A percentile compares a stretch with the other conserved stretches of the same genome.
Evolutionary conservation across 176 grass and related monocot genomes (phyloP).

Genomic region (Coix lacrymajobi): DNA sequence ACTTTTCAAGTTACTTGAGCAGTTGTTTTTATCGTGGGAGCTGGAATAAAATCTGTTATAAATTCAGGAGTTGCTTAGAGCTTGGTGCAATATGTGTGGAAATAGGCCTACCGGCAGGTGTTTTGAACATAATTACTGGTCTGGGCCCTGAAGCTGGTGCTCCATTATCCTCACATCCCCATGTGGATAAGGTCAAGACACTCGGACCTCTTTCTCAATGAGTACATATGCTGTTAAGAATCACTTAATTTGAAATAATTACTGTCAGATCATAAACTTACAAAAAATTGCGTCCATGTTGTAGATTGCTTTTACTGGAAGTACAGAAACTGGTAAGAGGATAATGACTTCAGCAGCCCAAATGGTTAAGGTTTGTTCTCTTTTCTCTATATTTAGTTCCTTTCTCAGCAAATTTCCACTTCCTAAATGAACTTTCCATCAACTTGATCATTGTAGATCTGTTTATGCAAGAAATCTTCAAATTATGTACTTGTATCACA

Average conservation of each 20-base stretch:
- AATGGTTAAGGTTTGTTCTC: slow-evolving; percentile 78
- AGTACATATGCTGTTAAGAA: slow-evolving; percentile 8
- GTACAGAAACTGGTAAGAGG: slow-evolving; percentile 81
- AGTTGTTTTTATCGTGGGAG: slow-evolving; percentile 14
- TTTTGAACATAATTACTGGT: slow-evolving; percentile 90
- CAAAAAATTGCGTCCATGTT: slow-evolving; percentile 17
- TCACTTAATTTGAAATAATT: neutral
- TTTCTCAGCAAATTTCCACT: neutral
- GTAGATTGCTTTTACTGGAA: slow-evolving; percentile 94
- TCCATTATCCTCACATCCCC: slow-evolving; percentile 81
- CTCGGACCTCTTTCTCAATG: slow-evolving; percentile 4
- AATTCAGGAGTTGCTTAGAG: slow-evolving; percentile 85
- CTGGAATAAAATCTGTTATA: neutral
- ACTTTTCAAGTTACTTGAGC: neutral
- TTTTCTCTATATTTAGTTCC: slow-evolving; percentile 14
- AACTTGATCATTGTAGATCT: slow-evolving; percentile 2
- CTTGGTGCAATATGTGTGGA: slow-evolving; percentile 81
- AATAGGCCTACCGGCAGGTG: slow-evolving; percentile 78
- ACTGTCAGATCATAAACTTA: neutral
- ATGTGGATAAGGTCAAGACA: slow-evolving; percentile 78
- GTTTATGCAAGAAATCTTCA: neutral
- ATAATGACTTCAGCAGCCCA: slow-evolving; percentile 91
- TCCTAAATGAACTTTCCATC: neutral
- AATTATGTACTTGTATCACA: neutral
- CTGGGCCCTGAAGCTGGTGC: slow-evolving; percentile 88